Conservation (phyloP, 768 basidiomycete species). For the Leccinum variicolor region DNA sequence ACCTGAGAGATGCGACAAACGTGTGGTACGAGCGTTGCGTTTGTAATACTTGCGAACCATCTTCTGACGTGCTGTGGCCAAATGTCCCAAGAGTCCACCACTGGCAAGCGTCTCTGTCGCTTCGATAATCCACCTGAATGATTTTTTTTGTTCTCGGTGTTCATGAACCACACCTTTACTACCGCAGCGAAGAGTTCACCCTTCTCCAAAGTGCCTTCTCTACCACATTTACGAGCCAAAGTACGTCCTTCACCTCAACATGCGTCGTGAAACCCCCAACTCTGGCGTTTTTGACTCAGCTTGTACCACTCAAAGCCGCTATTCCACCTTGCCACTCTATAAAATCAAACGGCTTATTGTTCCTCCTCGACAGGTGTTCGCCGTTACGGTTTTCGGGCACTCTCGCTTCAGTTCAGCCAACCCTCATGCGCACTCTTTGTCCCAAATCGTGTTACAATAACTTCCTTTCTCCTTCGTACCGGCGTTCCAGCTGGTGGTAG, state of each 20-base stretch:
- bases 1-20: constrained; percentile 10
- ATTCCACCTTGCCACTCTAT: constrained; percentile 4
- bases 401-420: neutral
- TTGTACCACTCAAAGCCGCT: neutral
- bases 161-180: neutral
- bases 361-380: neutral
- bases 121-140: neutral
- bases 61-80: constrained; percentile 9
- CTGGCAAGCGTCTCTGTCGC: neutral
- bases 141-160: neutral
- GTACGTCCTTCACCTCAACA: constrained; percentile 1
- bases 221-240: neutral
- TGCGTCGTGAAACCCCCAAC: neutral
- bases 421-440: constrained; percentile 1
- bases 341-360: neutral
- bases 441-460: neutral
- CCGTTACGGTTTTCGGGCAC: neutral
- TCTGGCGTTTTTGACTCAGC: constrained; percentile 1
- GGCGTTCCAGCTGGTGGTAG: neutral
- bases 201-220: neutral
- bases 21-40: constrained; percentile 16
- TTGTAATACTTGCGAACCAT: constrained; percentile 4
- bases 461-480: neutral
- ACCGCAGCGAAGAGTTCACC: neutral
- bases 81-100: neutral